Conservation (phyloP, 1,284 basidiomycete genomes). For the Cryptococcus neoformans region DNA sequence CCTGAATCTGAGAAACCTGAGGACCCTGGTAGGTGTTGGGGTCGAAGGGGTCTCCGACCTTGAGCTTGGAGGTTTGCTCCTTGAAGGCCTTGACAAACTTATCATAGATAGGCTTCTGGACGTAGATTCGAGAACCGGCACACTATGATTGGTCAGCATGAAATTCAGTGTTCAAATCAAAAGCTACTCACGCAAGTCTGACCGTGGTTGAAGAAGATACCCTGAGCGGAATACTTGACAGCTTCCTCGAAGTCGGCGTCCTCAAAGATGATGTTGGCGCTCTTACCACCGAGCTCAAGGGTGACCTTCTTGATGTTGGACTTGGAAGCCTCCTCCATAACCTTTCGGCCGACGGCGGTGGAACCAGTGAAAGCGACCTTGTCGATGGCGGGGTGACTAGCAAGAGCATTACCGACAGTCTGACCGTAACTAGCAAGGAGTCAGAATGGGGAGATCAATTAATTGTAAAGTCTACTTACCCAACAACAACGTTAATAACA, state of each 20-base stretch:
- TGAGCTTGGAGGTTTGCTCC: slow-evolving; percentile 31
- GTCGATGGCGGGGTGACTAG: slow-evolving; percentile 73
- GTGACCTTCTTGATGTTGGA: slow-evolving; percentile 74
- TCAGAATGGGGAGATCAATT: background rate
- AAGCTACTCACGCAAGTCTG: slow-evolving; percentile 60
- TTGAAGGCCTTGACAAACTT: slow-evolving; percentile 70
- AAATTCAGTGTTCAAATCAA: background rate
- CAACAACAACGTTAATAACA: slow-evolving; percentile 84
- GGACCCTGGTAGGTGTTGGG: slow-evolving; percentile 66
- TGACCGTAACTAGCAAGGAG: slow-evolving; percentile 59
- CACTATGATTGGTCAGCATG: background rate
- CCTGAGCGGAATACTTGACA: slow-evolving; percentile 52
- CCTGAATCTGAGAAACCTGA: slow-evolving; percentile 77
- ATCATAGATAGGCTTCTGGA: slow-evolving; percentile 77
- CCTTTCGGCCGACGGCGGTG: slow-evolving; percentile 75
- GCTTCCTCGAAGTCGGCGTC: slow-evolving; percentile 67
- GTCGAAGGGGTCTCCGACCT: slow-evolving; percentile 66
- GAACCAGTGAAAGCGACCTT: slow-evolving; percentile 60
- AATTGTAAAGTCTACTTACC: background rate
- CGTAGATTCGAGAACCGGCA: slow-evolving; percentile 56
- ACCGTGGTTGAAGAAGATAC: slow-evolving; percentile 49
- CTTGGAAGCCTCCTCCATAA: slow-evolving; percentile 78
- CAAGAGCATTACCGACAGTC: slow-evolving; percentile 78
- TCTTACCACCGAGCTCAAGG: slow-evolving; percentile 56
- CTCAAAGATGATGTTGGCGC: slow-evolving; percentile 52